A percentile compares a stretch with the other conserved stretches of the same genome.
These are phyloP conservation scores for Diphasiastrum complanatum DNA, from an alignment of 83 land plant species.

Conservation along the genomic window DNA sequence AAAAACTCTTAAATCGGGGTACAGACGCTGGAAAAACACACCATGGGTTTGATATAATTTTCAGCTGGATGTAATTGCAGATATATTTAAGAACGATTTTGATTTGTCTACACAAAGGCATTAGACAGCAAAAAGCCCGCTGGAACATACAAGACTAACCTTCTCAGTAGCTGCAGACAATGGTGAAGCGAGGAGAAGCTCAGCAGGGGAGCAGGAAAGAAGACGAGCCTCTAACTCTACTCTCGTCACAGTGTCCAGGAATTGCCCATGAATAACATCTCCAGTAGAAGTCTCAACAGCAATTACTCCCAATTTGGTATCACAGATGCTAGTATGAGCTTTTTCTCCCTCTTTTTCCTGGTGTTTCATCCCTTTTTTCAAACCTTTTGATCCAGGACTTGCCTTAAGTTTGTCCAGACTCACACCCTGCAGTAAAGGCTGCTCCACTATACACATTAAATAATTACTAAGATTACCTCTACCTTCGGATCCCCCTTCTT, in stretches of 20 bases:
- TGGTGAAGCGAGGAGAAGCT: conserved; percentile 68
- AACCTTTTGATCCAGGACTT: too few relatives aligned
- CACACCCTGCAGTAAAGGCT: conserved; percentile 14
- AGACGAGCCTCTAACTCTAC: conserved; percentile 69
- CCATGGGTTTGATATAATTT: too few relatives aligned
- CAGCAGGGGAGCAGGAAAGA: conserved; percentile 71
- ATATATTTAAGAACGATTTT: too few relatives aligned
- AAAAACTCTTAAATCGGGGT: too few relatives aligned
- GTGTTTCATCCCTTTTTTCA: conserved; percentile 15
- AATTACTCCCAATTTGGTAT: conserved; percentile 63
- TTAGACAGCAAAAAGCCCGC: too few relatives aligned
- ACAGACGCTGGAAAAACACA: too few relatives aligned
- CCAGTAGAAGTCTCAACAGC: conserved; percentile 92
- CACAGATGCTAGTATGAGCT: conserved; percentile 28
- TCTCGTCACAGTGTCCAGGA: conserved; percentile 65
- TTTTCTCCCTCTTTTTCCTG: conserved; percentile 13
- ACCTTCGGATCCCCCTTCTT: conserved; percentile 22
- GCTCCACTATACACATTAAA: conserved; percentile 75
- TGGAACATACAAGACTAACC: too few relatives aligned
- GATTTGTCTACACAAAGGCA: too few relatives aligned
- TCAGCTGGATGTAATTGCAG: too few relatives aligned
- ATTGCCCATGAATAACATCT: conserved; percentile 79
- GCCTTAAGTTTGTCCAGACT: too few relatives aligned
- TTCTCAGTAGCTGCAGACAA: conserved; percentile 67
- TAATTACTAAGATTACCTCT: conserved; percentile 57